Evolutionary conservation across 2,329 filamentous ascomycete species (phyloP).

Genomic region (Penicillium sp.): DNA sequence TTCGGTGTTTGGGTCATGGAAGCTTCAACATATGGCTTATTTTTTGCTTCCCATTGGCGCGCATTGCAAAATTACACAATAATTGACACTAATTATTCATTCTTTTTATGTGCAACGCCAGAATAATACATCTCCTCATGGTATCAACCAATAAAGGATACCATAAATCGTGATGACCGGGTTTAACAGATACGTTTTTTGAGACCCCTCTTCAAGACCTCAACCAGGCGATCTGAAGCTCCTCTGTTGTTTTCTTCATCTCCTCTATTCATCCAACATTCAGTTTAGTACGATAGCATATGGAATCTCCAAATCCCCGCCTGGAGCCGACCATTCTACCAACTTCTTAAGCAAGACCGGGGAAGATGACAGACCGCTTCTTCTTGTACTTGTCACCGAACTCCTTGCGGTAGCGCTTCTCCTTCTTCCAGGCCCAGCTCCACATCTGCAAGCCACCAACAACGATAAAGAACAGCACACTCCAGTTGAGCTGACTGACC

Average conservation of each 20-base stretch:
- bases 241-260: background rate
- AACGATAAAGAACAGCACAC: slow-evolving; percentile 71
- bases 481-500: slow-evolving; percentile 71
- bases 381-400: slow-evolving; percentile 94
- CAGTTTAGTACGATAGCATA: background rate
- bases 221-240: background rate
- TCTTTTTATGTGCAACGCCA: slow-evolving; percentile 17
- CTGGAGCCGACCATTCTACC: background rate
- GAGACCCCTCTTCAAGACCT: background rate
- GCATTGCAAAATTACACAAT: slow-evolving; percentile 11
- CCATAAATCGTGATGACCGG: slow-evolving; percentile 6
- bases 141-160: slow-evolving; percentile 2
- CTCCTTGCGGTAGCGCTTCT: slow-evolving; percentile 82
- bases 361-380: slow-evolving; percentile 82
- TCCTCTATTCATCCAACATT: background rate
- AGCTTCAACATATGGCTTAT: slow-evolving; percentile 16
- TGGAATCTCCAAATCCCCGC: background rate
- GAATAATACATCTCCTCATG: slow-evolving; percentile 2
- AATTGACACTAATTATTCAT: slow-evolving; percentile 14
- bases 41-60: slow-evolving; percentile 9
- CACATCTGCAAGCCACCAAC: slow-evolving; percentile 78
- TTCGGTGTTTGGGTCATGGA: slow-evolving; percentile 11
- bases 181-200: background rate
- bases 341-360: slow-evolving; percentile 64
- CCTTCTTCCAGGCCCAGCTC: slow-evolving; percentile 86